Conservation (phyloP, 306 rosid genomes). For the Herpetospermum pedunculosum region DNA sequence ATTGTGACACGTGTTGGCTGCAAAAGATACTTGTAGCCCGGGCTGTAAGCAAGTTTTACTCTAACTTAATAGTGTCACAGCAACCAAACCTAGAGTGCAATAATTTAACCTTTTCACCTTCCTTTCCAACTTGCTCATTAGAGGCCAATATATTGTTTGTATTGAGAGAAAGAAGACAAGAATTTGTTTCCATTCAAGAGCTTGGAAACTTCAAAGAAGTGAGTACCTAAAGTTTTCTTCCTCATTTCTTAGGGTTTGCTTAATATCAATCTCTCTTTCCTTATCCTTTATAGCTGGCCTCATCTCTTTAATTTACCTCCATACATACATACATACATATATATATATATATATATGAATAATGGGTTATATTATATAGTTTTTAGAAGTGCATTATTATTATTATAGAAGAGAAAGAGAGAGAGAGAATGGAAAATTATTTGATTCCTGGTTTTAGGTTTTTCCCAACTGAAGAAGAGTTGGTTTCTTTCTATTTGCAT, state of each 20-base stretch:
- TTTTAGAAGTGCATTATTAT: neutral
- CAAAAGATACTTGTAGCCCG: no score
- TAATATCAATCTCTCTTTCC: neutral
- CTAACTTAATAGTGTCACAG: no score
- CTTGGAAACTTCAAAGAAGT: constrained; percentile 2
- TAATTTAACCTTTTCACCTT: no score
- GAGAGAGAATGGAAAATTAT: constrained; percentile 26
- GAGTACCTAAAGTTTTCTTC: neutral
- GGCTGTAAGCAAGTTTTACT: no score
- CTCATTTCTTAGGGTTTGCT: neutral
- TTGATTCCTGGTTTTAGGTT: constrained; percentile 69
- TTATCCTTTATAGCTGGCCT: neutral
- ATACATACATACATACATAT: neutral
- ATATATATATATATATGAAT: neutral
- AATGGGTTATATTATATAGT: neutral
- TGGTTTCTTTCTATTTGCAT: constrained; percentile 48
- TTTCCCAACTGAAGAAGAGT: constrained; percentile 81
- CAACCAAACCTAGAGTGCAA: no score
- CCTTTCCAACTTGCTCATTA: no score
- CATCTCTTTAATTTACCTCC: neutral
- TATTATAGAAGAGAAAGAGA: neutral
- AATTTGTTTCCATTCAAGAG: neutral
- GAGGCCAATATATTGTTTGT: no score
- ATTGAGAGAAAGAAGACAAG: neutral
- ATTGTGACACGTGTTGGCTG: no score